Percentiles rank a stretch among this genome's conserved stretches.
phyloP scores from a whole-genome alignment of 495 filamentous ascomycete genomes.

The Penicillium flavigenum region DNA sequence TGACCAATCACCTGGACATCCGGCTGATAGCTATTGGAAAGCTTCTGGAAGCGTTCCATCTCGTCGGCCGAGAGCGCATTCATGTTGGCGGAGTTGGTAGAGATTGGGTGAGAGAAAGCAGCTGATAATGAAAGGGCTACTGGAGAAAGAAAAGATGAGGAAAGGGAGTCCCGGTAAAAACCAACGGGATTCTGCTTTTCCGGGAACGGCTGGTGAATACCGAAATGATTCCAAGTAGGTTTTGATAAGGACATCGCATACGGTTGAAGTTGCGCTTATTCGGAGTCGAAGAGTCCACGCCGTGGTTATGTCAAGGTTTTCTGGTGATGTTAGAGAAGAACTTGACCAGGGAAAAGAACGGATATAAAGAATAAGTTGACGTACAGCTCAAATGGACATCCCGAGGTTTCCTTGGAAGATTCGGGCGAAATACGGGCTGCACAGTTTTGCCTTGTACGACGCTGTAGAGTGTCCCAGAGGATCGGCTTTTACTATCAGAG shows the following conservation, averaged over 20 bases:
- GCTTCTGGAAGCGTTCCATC: conserved; percentile 53
- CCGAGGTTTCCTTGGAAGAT: conserved; percentile 1
- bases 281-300: conserved; percentile 14
- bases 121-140: conserved; percentile 30
- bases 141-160: conserved; percentile 24
- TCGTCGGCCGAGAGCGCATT: conserved; percentile 50
- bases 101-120: conserved; percentile 16
- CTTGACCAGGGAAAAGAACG: background rate
- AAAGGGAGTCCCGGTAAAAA: conserved; percentile 25
- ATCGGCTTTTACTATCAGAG: conserved; percentile 11
- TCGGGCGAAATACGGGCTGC: conserved; percentile 4
- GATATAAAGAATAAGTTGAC: background rate
- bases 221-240: conserved; percentile 38
- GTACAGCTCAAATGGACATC: conserved; percentile 14
- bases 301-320: conserved; percentile 5
- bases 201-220: conserved; percentile 38
- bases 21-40: conserved; percentile 64
- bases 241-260: conserved; percentile 50
- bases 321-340: conserved; percentile 11
- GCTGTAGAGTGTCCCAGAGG: conserved; percentile 15
- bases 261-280: conserved; percentile 11
- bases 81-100: conserved; percentile 36
- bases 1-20: conserved; percentile 55
- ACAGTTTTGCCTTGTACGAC: conserved; percentile 15
- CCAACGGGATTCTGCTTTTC: conserved; percentile 32